phyloP scores from a whole-genome alignment of 2,329 filamentous ascomycete genomes.

The Fusarium agapanthi region DNA sequence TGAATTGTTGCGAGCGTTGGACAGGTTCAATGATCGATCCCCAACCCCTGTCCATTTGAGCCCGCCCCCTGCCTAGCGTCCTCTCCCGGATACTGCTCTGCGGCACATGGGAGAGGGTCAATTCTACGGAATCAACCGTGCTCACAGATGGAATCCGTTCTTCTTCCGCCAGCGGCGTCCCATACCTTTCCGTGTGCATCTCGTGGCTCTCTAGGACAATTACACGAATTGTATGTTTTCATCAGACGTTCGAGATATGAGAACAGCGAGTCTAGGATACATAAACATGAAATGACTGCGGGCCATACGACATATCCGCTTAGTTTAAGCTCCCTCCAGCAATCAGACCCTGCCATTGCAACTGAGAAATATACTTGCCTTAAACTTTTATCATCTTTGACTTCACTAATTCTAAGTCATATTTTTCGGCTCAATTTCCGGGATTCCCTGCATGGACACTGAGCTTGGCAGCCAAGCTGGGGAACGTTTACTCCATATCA shows the following conservation, averaged over 20 bases:
- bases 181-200: background rate
- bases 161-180: background rate
- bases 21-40: conserved; percentile 17
- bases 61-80: background rate
- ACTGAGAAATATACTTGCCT: background rate
- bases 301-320: background rate
- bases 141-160: background rate
- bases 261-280: background rate
- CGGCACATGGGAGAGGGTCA: background rate
- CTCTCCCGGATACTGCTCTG: background rate
- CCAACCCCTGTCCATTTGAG: background rate
- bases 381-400: background rate
- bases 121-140: background rate
- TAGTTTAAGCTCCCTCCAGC: background rate
- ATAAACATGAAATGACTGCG: background rate
- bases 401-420: background rate
- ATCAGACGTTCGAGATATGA: background rate
- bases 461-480: background rate
- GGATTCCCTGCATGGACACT: background rate
- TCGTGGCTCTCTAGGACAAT: background rate
- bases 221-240: background rate
- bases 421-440: background rate
- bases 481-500: no score
- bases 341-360: background rate
- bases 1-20: no score